phyloP scores from a whole-genome alignment of 2,329 filamentous ascomycete species.

The Coniella lustricola region DNA sequence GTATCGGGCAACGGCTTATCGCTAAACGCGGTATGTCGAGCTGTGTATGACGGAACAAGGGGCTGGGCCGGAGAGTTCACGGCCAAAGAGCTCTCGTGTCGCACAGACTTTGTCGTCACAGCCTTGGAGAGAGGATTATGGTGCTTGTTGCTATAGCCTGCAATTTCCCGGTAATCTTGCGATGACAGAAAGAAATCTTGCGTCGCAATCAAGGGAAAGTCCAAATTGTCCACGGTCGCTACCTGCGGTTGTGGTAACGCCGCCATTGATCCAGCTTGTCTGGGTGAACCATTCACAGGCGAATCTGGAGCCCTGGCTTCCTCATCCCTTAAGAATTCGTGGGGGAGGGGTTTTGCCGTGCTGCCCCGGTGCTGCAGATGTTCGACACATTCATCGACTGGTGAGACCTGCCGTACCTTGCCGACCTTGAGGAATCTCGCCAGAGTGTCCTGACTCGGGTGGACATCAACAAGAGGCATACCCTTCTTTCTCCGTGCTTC shows the following conservation, averaged over 20 bases:
- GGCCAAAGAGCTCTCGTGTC: too few relatives aligned
- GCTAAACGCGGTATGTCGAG: too few relatives aligned
- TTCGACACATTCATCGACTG: slow-evolving; percentile 13
- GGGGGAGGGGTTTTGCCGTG: slow-evolving; percentile 2
- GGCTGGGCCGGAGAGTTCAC: too few relatives aligned
- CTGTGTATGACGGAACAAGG: not conserved
- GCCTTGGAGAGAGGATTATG: not conserved
- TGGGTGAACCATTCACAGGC: too few relatives aligned
- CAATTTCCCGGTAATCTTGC: slow-evolving; percentile 39
- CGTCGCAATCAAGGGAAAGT: slow-evolving; percentile 33
- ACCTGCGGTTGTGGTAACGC: not conserved
- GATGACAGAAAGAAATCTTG: slow-evolving; percentile 41
- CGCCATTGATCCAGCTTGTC: not conserved
- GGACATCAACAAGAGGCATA: slow-evolving; percentile 45
- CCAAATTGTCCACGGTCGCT: not conserved
- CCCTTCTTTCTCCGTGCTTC: slow-evolving; percentile 46
- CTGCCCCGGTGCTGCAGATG: not conserved
- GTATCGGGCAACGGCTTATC: too few relatives aligned
- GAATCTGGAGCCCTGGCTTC: not conserved
- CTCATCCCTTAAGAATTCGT: slow-evolving; percentile 15
- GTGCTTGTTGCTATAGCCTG: slow-evolving; percentile 18
- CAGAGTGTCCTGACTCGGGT: slow-evolving; percentile 52
- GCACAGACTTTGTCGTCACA: too few relatives aligned
- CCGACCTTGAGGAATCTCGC: slow-evolving; percentile 38
- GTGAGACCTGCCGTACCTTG: slow-evolving; percentile 20